Conservation (phyloP, 768 basidiomycete genomes). For the Kondoa malvinella region DNA sequence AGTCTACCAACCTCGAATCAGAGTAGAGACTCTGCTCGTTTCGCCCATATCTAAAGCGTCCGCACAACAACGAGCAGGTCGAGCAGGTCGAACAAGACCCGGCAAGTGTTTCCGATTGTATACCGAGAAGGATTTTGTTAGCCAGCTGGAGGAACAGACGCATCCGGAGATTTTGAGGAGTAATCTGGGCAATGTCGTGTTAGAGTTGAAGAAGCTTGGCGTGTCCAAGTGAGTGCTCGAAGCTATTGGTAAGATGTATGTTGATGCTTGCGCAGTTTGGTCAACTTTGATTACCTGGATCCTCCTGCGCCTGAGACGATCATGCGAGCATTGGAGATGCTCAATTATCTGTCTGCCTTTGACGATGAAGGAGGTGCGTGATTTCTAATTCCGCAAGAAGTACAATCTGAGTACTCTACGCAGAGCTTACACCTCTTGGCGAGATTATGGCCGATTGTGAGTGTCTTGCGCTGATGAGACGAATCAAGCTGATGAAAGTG, state of each 20-base stretch:
- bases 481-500: too few relatives aligned
- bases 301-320: constrained; percentile 89
- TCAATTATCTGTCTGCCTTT: constrained; percentile 79
- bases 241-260: constrained; percentile 37
- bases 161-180: constrained; percentile 87
- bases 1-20: constrained; percentile 91
- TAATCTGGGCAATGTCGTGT: constrained; percentile 79
- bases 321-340: constrained; percentile 84
- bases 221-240: constrained; percentile 54
- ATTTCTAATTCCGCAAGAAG: not conserved
- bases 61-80: constrained; percentile 87
- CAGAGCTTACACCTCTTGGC: constrained; percentile 61
- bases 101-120: constrained; percentile 96
- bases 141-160: constrained; percentile 89
- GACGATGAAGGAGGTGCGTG: constrained; percentile 63
- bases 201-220: constrained; percentile 86
- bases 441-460: constrained; percentile 77
- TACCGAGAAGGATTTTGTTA: constrained; percentile 93
- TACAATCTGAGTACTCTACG: not conserved
- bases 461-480: not conserved
- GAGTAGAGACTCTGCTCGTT: constrained; percentile 83
- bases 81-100: constrained; percentile 85
- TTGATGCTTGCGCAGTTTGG: constrained; percentile 1
- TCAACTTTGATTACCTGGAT: constrained; percentile 38
- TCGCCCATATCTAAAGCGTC: constrained; percentile 92